These are phyloP conservation scores for Phyllosticta capitalensis DNA, from an alignment of 2,329 filamentous ascomycete genomes.

Conservation along the genomic window DNA sequence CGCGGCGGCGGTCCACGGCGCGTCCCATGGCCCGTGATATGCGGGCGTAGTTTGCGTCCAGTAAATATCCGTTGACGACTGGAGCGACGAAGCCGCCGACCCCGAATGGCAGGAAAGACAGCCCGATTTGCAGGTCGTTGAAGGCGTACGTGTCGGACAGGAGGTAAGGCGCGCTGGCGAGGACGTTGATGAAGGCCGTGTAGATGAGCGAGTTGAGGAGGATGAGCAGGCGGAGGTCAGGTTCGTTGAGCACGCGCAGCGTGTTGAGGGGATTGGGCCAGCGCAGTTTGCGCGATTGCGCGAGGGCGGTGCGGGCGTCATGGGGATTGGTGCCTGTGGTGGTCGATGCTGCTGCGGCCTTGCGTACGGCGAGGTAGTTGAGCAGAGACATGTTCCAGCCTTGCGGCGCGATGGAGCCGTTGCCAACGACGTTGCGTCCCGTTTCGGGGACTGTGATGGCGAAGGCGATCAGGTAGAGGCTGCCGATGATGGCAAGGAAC, in stretches of 20 bases:
- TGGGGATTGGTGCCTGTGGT: neutral
- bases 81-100: constrained; percentile 28
- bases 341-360: neutral
- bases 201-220: constrained; percentile 32
- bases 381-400: constrained; percentile 21
- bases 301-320: constrained; percentile 18
- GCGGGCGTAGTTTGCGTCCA: constrained; percentile 64
- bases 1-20: constrained; percentile 48
- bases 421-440: constrained; percentile 24
- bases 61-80: constrained; percentile 41
- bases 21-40: constrained; percentile 52
- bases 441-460: constrained; percentile 33
- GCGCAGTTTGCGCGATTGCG: constrained; percentile 24
- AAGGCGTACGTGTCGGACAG: constrained; percentile 39
- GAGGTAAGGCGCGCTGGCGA: constrained; percentile 34
- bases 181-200: constrained; percentile 34
- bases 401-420: constrained; percentile 18
- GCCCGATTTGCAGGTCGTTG: constrained; percentile 37
- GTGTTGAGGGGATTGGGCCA: constrained; percentile 38
- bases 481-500: constrained; percentile 33
- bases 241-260: constrained; percentile 30
- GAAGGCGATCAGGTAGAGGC: constrained; percentile 24
- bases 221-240: constrained; percentile 30
- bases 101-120: constrained; percentile 32
- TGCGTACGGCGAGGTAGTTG: constrained; percentile 22